A percentile compares a stretch with the other conserved stretches of the same genome.
phyloP scores from a whole-genome alignment of 108 stramenopile species.

The Discostella pseudostelligera region DNA sequence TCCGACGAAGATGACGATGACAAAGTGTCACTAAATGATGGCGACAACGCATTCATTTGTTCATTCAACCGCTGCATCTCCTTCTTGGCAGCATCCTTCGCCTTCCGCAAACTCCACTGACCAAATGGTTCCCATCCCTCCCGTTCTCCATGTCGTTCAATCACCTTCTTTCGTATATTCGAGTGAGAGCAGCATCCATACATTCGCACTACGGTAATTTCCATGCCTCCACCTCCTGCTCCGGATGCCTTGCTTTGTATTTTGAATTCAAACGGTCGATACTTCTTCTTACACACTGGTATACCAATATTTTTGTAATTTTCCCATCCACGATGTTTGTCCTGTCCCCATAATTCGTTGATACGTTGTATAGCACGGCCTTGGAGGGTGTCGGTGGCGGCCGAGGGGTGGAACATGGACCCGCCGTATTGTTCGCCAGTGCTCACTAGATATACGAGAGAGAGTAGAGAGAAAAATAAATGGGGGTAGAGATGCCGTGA shows the following conservation, averaged over 20 bases:
- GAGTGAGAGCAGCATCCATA: slow-evolving; percentile 80
- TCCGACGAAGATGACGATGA: slow-evolving; percentile 20
- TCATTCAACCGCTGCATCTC: slow-evolving; percentile 58
- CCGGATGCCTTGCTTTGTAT: slow-evolving; percentile 18
- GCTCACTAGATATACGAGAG: too few relatives aligned
- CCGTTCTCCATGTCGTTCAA: slow-evolving; percentile 67
- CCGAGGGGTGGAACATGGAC: slow-evolving; percentile 79
- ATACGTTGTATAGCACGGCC: slow-evolving; percentile 78
- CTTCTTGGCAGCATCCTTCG: slow-evolving; percentile 53
- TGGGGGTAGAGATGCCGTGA: neutral
- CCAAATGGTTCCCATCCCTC: slow-evolving; percentile 89
- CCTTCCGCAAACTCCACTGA: slow-evolving; percentile 79
- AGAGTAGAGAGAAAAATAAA: neutral
- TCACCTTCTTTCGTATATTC: slow-evolving; percentile 55
- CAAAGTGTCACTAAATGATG: slow-evolving; percentile 22
- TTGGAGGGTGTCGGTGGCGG: slow-evolving; percentile 78
- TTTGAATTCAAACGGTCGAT: slow-evolving; percentile 73
- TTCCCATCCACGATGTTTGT: slow-evolving; percentile 41
- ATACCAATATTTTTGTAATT: slow-evolving; percentile 77
- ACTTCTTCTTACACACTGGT: slow-evolving; percentile 90
- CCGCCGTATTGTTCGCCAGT: slow-evolving; percentile 84
- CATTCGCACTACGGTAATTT: slow-evolving; percentile 70
- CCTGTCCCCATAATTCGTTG: slow-evolving; percentile 76
- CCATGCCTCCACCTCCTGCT: slow-evolving; percentile 22
- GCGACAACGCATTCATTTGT: slow-evolving; percentile 9